Conservation (phyloP, 2,329 filamentous ascomycete species). For the Juglanconis oblonga region DNA sequence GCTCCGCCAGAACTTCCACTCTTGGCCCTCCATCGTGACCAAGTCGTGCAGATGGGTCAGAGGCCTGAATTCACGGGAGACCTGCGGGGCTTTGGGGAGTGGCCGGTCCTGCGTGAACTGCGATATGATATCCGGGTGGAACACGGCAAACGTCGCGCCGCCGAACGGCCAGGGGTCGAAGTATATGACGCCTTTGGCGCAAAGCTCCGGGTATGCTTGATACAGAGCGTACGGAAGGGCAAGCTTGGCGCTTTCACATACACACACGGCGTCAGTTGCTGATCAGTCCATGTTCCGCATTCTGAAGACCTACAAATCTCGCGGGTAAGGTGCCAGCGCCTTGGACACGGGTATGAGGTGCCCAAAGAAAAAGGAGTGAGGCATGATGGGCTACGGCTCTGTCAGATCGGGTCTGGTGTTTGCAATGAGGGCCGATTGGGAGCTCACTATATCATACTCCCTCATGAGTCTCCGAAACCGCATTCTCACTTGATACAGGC, state of each 20-base stretch:
- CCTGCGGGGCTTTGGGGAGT: background rate
- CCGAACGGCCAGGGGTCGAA: slow-evolving; percentile 37
- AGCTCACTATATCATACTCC: background rate
- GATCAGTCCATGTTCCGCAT: too few relatives aligned
- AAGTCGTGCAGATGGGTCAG: slow-evolving; percentile 4
- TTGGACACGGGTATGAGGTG: slow-evolving; percentile 20
- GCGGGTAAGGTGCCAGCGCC: background rate
- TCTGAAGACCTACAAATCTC: background rate
- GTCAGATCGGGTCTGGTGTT: background rate
- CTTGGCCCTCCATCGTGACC: slow-evolving; percentile 4
- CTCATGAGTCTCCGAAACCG: background rate
- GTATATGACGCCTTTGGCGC: slow-evolving; percentile 29
- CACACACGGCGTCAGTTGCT: background rate
- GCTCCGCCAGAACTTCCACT: slow-evolving; percentile 14
- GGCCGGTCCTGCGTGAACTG: slow-evolving; percentile 34
- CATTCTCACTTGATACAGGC: background rate
- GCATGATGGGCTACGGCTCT: slow-evolving; percentile 28
- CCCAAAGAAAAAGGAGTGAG: slow-evolving; percentile 33
- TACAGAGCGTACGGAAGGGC: background rate
- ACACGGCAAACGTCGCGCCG: slow-evolving; percentile 32
- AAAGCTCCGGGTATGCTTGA: slow-evolving; percentile 28
- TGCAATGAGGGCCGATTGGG: background rate
- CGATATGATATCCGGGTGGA: slow-evolving; percentile 34
- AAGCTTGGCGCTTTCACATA: background rate
- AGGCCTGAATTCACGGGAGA: background rate